Base-by-base conservation (phyloP, 1,284 basidiomycete species). In the Ustilago lituana region DNA sequence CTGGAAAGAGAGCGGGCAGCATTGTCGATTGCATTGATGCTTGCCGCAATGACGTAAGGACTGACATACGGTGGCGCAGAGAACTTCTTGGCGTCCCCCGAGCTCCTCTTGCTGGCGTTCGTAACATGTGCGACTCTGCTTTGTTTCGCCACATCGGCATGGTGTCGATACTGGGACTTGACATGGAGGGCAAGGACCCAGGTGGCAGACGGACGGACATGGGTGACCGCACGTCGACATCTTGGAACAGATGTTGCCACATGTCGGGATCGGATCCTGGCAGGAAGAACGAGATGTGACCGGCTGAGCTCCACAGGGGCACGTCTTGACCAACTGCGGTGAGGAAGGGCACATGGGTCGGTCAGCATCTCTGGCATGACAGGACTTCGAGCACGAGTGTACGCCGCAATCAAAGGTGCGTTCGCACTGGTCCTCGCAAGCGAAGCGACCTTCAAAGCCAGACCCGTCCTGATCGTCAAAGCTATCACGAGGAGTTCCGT, bases 121-220 rank as follows among this genome's bases (percentile, higher is more conserved):
- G 54, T 57, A 44, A 38, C 64, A 81, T 6, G 62, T 40, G 14
- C 70, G 58, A 11, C 64, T 76, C 44, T 73, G 67, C 55, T 76
- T 78, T 23, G 68, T 70, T 40, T 77, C 75, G 32, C 79, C 79
- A 41, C 80, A 82, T 17, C 80, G 76, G 43, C 80, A 82, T 8
- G 79, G 79, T n/a, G 74, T 73, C 47, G 70, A 57, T 14, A 78
- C 69, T 4, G 59, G 56, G 15, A 67, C 68, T 11, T 43, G 38
- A 40, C 80, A 82, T 12, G 78, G 77, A 19, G 80, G 77, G 44
- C 80, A 82, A 2, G 55, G 38, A 5, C 78, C 79, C 7, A 62
- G 43, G 39, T 81, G 80, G 38, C 80, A 82, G 6, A 39, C n/a
- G 8, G 54, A 26, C 1, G 58, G 54, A 45, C 78, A 80, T 7